phyloP scores from a whole-genome alignment of 139 green algal genomes.

The Haematococcus lacustris region DNA sequence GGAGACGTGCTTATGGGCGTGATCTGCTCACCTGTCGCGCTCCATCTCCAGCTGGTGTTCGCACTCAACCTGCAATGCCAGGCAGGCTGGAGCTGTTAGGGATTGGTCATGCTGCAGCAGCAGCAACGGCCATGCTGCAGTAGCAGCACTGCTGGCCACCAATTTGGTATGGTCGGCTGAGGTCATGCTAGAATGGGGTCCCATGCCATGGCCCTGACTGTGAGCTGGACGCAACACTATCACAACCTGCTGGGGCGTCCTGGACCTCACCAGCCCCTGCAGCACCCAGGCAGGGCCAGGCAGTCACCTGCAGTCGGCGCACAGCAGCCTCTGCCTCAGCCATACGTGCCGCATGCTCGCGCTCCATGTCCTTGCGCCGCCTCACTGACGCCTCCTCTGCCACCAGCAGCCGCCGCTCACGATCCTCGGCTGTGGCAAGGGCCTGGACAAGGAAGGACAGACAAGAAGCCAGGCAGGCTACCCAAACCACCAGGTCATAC shows the following conservation, averaged over 20 bases:
- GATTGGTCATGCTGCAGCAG: no score
- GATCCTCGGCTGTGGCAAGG: constrained; percentile 31
- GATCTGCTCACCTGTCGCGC: constrained; percentile 23
- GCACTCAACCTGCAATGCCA: constrained; percentile 41
- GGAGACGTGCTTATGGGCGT: background rate
- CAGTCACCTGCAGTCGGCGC: constrained; percentile 52
- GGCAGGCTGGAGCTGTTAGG: background rate
- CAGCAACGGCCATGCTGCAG: no score
- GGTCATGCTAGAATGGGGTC: no score
- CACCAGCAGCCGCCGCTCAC: constrained; percentile 36
- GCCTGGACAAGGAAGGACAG: constrained; percentile 10
- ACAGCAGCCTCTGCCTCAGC: constrained; percentile 57
- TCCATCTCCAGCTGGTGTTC: constrained; percentile 67
- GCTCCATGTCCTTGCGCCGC: constrained; percentile 45
- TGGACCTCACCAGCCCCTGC: no score
- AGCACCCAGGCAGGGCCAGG: no score
- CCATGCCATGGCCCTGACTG: no score
- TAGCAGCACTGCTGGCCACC: no score
- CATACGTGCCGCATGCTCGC: constrained; percentile 40
- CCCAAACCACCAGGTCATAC: no score
- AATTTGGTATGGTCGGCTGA: no score
- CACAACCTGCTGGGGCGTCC: no score
- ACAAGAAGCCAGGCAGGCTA: background rate
- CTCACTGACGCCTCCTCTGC: constrained; percentile 36
- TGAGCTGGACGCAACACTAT: no score